Percentiles rank a stretch among this genome's conserved stretches.
phyloP scores from a whole-genome alignment of 371 early-diverging fungal species.

The Coemansia sp. region DNA sequence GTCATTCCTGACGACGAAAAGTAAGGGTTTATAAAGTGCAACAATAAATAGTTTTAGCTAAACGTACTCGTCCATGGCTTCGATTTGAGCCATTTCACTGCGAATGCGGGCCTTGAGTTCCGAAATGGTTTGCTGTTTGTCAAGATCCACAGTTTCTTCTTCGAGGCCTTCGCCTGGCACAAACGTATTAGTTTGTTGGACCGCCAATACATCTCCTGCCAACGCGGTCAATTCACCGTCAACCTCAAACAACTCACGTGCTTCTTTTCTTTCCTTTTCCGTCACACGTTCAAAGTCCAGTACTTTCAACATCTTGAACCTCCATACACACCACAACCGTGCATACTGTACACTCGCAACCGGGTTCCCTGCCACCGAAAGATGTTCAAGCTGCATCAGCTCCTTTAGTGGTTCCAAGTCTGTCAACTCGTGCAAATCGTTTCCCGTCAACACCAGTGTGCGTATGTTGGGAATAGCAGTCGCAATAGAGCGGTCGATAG shows the following conservation, averaged over 20 bases:
- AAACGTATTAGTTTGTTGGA: constrained; percentile 61
- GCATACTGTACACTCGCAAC: constrained; percentile 78
- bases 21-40: background rate
- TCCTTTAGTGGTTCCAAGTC: constrained; percentile 72
- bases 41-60: constrained; percentile 1
- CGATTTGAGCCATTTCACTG: constrained; percentile 41
- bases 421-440: constrained; percentile 74
- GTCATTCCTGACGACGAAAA: constrained; percentile 37
- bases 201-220: constrained; percentile 60
- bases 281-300: constrained; percentile 80
- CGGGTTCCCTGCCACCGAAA: constrained; percentile 85
- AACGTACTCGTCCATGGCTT: constrained; percentile 47
- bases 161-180: constrained; percentile 73
- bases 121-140: constrained; percentile 27
- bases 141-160: background rate
- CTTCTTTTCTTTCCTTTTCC: constrained; percentile 72
- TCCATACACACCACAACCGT: constrained; percentile 77
- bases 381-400: constrained; percentile 55
- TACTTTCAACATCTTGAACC: constrained; percentile 67
- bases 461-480: constrained; percentile 72
- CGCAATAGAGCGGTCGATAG: constrained; percentile 65
- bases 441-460: constrained; percentile 82
- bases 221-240: constrained; percentile 62
- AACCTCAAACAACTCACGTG: constrained; percentile 67
- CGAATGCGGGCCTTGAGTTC: constrained; percentile 47